A percentile compares a stretch with the other conserved stretches of the same genome.
Evolutionary conservation across 108 stramenopile genomes (phyloP).

Genomic region (Cyclostephanos tholiformis): DNA sequence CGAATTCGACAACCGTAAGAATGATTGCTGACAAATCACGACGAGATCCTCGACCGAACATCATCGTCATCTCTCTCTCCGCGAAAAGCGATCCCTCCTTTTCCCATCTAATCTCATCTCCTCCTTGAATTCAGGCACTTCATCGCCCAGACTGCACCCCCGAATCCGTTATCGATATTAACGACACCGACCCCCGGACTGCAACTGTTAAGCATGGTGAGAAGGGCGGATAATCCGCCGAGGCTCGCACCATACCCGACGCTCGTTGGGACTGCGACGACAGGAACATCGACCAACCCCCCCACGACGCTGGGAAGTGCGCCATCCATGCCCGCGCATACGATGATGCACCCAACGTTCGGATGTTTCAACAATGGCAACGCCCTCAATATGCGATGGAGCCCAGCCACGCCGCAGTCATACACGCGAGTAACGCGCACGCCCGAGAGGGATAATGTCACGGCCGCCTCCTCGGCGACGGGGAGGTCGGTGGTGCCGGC

Average conservation of each 20-base stretch:
- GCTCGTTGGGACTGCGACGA: slow-evolving; percentile 93
- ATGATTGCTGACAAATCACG: too few relatives aligned
- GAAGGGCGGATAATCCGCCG: slow-evolving; percentile 89
- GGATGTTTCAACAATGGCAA: slow-evolving; percentile 74
- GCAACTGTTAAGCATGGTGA: slow-evolving; percentile 97
- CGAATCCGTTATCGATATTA: slow-evolving; percentile 98
- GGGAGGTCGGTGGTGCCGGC: slow-evolving; percentile 92
- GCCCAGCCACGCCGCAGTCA: slow-evolving; percentile 95
- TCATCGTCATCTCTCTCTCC: too few relatives aligned
- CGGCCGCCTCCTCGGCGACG: slow-evolving; percentile 91
- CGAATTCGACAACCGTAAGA: too few relatives aligned
- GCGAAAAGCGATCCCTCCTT: background rate
- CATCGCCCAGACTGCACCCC: slow-evolving; percentile 91
- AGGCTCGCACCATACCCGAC: slow-evolving; percentile 94
- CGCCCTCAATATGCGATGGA: slow-evolving; percentile 86
- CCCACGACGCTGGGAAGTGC: slow-evolving; percentile 95
- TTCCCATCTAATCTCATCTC: slow-evolving; percentile 3
- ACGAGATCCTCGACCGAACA: too few relatives aligned
- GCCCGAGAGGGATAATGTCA: slow-evolving; percentile 68
- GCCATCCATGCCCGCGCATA: slow-evolving; percentile 95
- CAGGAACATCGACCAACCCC: slow-evolving; percentile 90
- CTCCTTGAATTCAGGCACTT: slow-evolving; percentile 61
- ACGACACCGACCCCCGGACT: slow-evolving; percentile 95
- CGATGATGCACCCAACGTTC: slow-evolving; percentile 83
- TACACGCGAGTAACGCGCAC: slow-evolving; percentile 77